Conservation (phyloP, 2,329 filamentous ascomycete genomes). For the Neofusicoccum ribis region DNA sequence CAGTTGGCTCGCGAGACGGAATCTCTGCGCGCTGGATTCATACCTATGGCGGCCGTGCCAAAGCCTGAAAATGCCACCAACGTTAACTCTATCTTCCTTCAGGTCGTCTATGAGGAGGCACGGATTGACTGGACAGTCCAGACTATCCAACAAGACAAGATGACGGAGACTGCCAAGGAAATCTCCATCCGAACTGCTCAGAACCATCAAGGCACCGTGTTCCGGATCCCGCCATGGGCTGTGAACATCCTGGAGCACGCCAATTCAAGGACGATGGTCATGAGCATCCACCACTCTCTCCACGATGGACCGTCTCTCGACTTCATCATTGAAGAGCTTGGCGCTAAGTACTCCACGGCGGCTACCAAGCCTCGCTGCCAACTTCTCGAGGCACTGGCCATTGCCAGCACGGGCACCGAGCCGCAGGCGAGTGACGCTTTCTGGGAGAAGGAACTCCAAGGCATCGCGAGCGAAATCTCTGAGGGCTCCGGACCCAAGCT, state of each 20-base stretch:
- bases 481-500: conserved; percentile 24
- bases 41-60: conserved; percentile 31
- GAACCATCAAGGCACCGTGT: conserved; percentile 30
- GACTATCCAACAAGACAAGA: conserved; percentile 21
- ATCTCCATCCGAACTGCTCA: conserved; percentile 25
- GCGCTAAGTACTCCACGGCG: conserved; percentile 24
- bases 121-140: conserved; percentile 29
- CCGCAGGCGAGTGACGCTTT: conserved; percentile 22
- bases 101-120: conserved; percentile 31
- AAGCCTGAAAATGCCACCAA: neutral
- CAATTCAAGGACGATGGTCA: conserved; percentile 32
- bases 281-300: conserved; percentile 39
- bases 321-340: conserved; percentile 31
- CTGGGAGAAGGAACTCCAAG: conserved; percentile 29
- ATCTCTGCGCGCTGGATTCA: conserved; percentile 40
- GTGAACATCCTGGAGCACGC: conserved; percentile 35
- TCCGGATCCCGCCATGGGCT: conserved; percentile 38
- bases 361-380: conserved; percentile 29
- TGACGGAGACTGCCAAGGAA: conserved; percentile 25
- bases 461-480: conserved; percentile 25
- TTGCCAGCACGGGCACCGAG: conserved; percentile 25
- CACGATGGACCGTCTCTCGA: conserved; percentile 35
- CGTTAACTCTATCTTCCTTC: conserved; percentile 27
- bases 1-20: conserved; percentile 32
- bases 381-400: conserved; percentile 29